Evolutionary conservation across 805 yeast species (phyloP).

Genomic region (Isabelozyma gotoi): DNA sequence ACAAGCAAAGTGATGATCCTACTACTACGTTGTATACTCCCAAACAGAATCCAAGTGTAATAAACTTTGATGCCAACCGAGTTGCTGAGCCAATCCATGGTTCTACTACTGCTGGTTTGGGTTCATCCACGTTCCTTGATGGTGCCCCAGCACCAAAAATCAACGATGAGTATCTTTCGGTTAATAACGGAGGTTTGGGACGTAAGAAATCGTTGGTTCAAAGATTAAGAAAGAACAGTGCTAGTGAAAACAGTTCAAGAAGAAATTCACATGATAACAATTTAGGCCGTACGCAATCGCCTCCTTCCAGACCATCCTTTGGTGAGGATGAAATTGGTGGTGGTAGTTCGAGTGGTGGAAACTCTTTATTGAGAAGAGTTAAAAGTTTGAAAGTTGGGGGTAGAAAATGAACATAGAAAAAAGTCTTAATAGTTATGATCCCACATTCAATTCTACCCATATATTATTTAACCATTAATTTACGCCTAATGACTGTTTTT

Average conservation of each 20-base stretch:
- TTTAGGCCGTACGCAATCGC: slow-evolving; percentile 2
- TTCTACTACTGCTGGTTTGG: slow-evolving; percentile 80
- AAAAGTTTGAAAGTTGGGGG: slow-evolving; percentile 84
- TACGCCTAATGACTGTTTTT: not conserved
- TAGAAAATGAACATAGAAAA: slow-evolving; percentile 16
- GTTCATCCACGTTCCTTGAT: slow-evolving; percentile 87
- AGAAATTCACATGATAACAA: slow-evolving; percentile 28
- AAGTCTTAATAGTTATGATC: not conserved
- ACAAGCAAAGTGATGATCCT: slow-evolving; percentile 16
- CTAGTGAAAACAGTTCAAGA: slow-evolving; percentile 28
- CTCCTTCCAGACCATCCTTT: slow-evolving; percentile 11
- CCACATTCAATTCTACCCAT: not conserved
- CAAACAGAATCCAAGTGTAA: slow-evolving; percentile 52
- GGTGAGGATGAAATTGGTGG: slow-evolving; percentile 12
- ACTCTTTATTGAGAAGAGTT: slow-evolving; percentile 76
- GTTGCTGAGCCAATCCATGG: slow-evolving; percentile 83
- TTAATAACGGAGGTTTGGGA: slow-evolving; percentile 49
- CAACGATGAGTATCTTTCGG: slow-evolving; percentile 24
- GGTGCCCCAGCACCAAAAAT: slow-evolving; percentile 87
- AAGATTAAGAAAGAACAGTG: slow-evolving; percentile 49
- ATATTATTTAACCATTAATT: not conserved
- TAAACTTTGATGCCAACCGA: slow-evolving; percentile 67
- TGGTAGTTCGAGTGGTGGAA: slow-evolving; percentile 28
- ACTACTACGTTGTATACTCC: slow-evolving; percentile 32
- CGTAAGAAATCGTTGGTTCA: slow-evolving; percentile 85